Percentiles rank a stretch among this genome's conserved stretches.
Evolutionary conservation across 129 eudicot genomes (phyloP).

Genomic region (Calendula officinalis): DNA sequence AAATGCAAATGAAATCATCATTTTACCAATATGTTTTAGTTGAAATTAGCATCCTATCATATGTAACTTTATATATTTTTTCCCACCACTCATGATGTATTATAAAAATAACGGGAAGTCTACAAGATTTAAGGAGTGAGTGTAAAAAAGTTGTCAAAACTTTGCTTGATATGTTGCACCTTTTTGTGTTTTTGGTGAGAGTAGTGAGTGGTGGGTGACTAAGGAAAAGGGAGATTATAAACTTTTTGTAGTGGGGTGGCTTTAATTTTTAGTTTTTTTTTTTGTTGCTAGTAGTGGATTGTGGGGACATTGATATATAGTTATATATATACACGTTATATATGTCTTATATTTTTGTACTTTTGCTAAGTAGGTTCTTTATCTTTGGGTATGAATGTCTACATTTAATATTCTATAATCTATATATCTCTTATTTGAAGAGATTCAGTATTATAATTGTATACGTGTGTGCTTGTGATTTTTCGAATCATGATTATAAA

Average conservation of each 20-base stretch:
- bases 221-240: slow-evolving; percentile 36
- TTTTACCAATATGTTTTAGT: slow-evolving; percentile 26
- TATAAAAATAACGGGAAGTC: slow-evolving; percentile 44
- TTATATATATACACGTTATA: slow-evolving; percentile 23
- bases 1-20: slow-evolving; percentile 15
- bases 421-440: too few species aligned
- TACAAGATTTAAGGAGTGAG: slow-evolving; percentile 41
- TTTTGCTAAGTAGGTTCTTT: too few species aligned
- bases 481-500: too few species aligned
- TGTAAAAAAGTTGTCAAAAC: slow-evolving; percentile 51
- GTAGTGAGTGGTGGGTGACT: slow-evolving; percentile 71
- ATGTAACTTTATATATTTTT: slow-evolving; percentile 33
- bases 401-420: too few species aligned
- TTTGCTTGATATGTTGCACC: slow-evolving; percentile 57
- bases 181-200: slow-evolving; percentile 52
- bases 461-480: too few species aligned
- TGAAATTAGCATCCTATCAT: slow-evolving; percentile 44
- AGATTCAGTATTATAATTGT: too few species aligned
- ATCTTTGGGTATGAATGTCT: too few species aligned
- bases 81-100: slow-evolving; percentile 41
- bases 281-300: slow-evolving; percentile 40
- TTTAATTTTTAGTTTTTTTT: slow-evolving; percentile 6
- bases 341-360: slow-evolving; percentile 19
- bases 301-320: slow-evolving; percentile 46
- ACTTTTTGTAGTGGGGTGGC: slow-evolving; percentile 40